Conservation (phyloP, 768 basidiomycete species). For the Calocybe cyanea region DNA sequence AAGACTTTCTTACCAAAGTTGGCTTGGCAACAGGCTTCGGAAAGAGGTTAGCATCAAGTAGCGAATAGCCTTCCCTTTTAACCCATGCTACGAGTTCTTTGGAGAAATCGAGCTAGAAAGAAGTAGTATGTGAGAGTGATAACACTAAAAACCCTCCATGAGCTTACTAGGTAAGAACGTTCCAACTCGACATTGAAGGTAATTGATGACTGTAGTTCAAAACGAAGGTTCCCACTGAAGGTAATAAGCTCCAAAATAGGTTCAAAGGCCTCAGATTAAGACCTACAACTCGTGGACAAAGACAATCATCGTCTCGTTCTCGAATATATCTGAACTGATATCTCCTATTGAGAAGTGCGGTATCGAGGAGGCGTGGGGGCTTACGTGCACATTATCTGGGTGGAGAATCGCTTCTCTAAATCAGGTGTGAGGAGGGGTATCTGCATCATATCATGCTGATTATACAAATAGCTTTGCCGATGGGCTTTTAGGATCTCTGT, state of each 20-base stretch:
- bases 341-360: background rate
- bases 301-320: slow-evolving; percentile 73
- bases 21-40: slow-evolving; percentile 47
- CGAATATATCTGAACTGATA: slow-evolving; percentile 70
- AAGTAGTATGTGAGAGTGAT: background rate
- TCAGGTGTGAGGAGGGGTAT: slow-evolving; percentile 69
- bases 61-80: slow-evolving; percentile 55
- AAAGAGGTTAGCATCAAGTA: slow-evolving; percentile 86
- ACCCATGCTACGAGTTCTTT: slow-evolving; percentile 80
- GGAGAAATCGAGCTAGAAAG: slow-evolving; percentile 74
- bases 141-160: background rate
- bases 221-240: slow-evolving; percentile 79
- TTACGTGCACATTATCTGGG: slow-evolving; percentile 89
- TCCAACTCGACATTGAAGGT: slow-evolving; percentile 75
- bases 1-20: slow-evolving; percentile 27
- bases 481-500: slow-evolving; percentile 86
- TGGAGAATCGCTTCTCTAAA: slow-evolving; percentile 68
- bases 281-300: slow-evolving; percentile 95
- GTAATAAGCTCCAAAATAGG: slow-evolving; percentile 23
- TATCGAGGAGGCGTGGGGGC: slow-evolving; percentile 24
- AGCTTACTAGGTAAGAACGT: slow-evolving; percentile 75
- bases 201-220: slow-evolving; percentile 72
- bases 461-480: slow-evolving; percentile 78
- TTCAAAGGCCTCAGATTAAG: slow-evolving; percentile 24
- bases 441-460: slow-evolving; percentile 73